Conservation (phyloP, 352 stramenopile genomes). For the Halophytophthora polymorphica region DNA sequence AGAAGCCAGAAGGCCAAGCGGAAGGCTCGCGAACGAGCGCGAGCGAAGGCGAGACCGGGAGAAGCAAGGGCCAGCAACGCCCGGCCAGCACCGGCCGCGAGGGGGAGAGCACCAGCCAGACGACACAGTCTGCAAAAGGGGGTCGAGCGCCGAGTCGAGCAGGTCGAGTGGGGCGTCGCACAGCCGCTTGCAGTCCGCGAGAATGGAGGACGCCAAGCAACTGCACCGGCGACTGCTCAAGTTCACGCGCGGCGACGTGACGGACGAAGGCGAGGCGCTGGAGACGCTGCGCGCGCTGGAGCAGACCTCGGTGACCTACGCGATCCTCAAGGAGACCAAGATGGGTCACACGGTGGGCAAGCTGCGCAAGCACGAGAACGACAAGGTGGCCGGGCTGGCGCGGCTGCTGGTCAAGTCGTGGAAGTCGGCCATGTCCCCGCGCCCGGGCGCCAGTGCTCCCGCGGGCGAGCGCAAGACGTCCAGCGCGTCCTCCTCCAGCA, state of each 20-base stretch:
- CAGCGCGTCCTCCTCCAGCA: slow-evolving; percentile 21
- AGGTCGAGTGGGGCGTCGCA: neutral
- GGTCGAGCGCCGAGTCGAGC: slow-evolving; percentile 2
- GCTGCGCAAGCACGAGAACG: slow-evolving; percentile 85
- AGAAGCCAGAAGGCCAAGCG: too few species aligned
- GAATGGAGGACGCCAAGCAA: slow-evolving; percentile 67
- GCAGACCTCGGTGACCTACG: slow-evolving; percentile 51
- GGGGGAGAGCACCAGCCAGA: too few species aligned
- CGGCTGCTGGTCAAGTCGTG: slow-evolving; percentile 84
- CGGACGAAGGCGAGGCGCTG: slow-evolving; percentile 53
- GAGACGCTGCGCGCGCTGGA: slow-evolving; percentile 66
- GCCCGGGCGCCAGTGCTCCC: slow-evolving; percentile 6
- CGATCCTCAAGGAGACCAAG: slow-evolving; percentile 82
- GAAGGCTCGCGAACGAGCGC: too few species aligned
- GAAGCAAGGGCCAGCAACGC: too few species aligned
- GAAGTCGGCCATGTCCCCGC: slow-evolving; percentile 79
- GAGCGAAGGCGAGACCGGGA: too few species aligned
- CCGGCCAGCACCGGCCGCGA: too few species aligned
- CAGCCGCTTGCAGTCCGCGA: neutral
- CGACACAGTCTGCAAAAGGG: too few species aligned
- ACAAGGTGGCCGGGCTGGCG: slow-evolving; percentile 71
- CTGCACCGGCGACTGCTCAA: slow-evolving; percentile 72
- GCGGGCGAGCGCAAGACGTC: slow-evolving; percentile 34
- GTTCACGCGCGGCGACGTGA: slow-evolving; percentile 61
- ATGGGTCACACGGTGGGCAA: slow-evolving; percentile 84